Conservation (phyloP, 805 yeast genomes). For the Jamesozyma piceae region DNA sequence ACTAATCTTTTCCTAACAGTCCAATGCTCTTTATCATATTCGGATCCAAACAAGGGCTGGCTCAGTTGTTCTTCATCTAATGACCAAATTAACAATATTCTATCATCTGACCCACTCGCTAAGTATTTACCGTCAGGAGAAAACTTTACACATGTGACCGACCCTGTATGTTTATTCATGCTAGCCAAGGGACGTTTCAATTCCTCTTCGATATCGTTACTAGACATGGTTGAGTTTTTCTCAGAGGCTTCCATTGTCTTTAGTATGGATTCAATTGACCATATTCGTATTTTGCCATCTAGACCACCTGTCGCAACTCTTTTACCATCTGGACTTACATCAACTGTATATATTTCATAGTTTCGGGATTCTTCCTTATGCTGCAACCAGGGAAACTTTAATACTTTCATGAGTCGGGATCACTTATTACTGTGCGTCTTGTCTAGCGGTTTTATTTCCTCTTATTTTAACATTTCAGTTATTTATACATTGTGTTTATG, state of each 20-base stretch:
- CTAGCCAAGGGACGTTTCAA: slow-evolving; percentile 59
- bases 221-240: slow-evolving; percentile 4
- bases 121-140: slow-evolving; percentile 86
- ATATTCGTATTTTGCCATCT: slow-evolving; percentile 84
- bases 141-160: slow-evolving; percentile 87
- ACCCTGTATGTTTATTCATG: slow-evolving; percentile 94
- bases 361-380: slow-evolving; percentile 71
- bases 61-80: slow-evolving; percentile 52
- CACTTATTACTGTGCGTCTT: not conserved
- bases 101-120: slow-evolving; percentile 94
- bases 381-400: slow-evolving; percentile 64
- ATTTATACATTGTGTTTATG: not conserved
- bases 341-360: slow-evolving; percentile 78
- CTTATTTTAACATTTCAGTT: too few relatives aligned
- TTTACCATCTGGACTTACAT: slow-evolving; percentile 71
- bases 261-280: slow-evolving; percentile 57
- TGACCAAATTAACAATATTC: slow-evolving; percentile 87
- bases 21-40: slow-evolving; percentile 86
- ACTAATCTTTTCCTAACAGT: slow-evolving; percentile 83
- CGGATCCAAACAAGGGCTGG: slow-evolving; percentile 54
- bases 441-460: too few relatives aligned
- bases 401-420: slow-evolving; percentile 41
- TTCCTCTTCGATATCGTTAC: slow-evolving; percentile 12
- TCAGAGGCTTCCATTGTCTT: slow-evolving; percentile 27
- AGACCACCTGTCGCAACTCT: slow-evolving; percentile 89